Base-by-base conservation (phyloP, 2,329 filamentous ascomycete species). In the Capronia americana region DNA sequence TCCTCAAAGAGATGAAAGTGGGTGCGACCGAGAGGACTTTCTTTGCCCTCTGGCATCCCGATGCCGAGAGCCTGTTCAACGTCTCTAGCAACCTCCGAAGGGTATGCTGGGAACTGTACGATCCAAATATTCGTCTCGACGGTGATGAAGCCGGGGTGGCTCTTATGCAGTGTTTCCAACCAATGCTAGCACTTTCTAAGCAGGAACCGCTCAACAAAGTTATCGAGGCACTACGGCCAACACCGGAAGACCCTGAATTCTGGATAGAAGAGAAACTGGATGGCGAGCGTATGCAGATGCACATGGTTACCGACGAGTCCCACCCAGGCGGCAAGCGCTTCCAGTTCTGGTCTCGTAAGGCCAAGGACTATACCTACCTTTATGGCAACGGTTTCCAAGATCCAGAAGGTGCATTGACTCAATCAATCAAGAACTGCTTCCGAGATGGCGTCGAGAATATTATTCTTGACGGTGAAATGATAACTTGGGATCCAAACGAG, bases 181-280 rank as follows among this genome's bases (percentile, higher is more conserved):
- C 95, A 5, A 95, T 98, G 77, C 85, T 99, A 41, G 95, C 95
- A 4, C 88, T 89, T 0, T 92, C 97, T 72, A 86, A 92, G 62
- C 91, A 88, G 74, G 62, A 64, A 14, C 32, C 63, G 32, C 53
- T 64, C 46, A 58, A 67, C 3, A 60, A 63, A n/a, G 48, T 96
- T 86, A 87, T 96, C 1, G 82, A 87, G 20, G 88, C 81, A 53
- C 86, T 90, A 78, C 86, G 87, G 1, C 83, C 85, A 0, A 89
- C 87, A 0, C 86, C 89, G 26, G 88, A 92, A 0, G 89, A 96
- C 60, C 82, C 85, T 0, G 87, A 90, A 8, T 99, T 96, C 75
- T 98, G 93, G 93, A 95, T 98, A 56, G 95, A 99, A 77, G 95
- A 99, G 79, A 99, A 99, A 78, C 83, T 99, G 8, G 95, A 99